A percentile compares a stretch with the other conserved stretches of the same genome.
Evolutionary conservation across 768 basidiomycete species (phyloP).

Genomic region (Kwoniella europaea): DNA sequence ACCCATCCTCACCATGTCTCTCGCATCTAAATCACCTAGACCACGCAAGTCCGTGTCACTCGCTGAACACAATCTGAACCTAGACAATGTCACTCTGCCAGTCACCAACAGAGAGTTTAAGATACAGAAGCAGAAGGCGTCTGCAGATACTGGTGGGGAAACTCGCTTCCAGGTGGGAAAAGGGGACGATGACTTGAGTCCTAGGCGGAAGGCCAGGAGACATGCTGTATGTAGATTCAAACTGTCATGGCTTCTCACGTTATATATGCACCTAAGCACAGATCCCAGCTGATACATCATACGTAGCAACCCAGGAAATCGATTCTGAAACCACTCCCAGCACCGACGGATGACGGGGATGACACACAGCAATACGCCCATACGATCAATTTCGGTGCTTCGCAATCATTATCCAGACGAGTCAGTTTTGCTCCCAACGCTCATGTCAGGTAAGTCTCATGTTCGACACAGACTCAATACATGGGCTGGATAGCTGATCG

Average conservation of each 20-base stretch:
- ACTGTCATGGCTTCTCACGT: not conserved
- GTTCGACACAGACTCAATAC: too few relatives aligned
- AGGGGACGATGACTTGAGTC: slow-evolving; percentile 30
- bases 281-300: not conserved
- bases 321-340: slow-evolving; percentile 41
- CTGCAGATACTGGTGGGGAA: slow-evolving; percentile 26
- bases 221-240: slow-evolving; percentile 27
- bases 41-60: slow-evolving; percentile 36
- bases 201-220: slow-evolving; percentile 36
- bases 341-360: slow-evolving; percentile 23
- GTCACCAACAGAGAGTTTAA: slow-evolving; percentile 21
- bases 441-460: slow-evolving; percentile 42
- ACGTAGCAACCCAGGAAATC: slow-evolving; percentile 54
- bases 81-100: slow-evolving; percentile 29
- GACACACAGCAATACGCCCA: slow-evolving; percentile 33
- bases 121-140: slow-evolving; percentile 23
- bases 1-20: slow-evolving; percentile 32
- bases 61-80: slow-evolving; percentile 33
- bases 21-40: slow-evolving; percentile 25
- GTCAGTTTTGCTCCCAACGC: slow-evolving; percentile 56
- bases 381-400: slow-evolving; percentile 38
- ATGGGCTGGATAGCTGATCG: too few relatives aligned
- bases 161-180: slow-evolving; percentile 7
- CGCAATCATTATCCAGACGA: slow-evolving; percentile 34
- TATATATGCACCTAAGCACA: not conserved